phyloP scores from a whole-genome alignment of 345 rosid species.

The Aurinia saxatilis region DNA sequence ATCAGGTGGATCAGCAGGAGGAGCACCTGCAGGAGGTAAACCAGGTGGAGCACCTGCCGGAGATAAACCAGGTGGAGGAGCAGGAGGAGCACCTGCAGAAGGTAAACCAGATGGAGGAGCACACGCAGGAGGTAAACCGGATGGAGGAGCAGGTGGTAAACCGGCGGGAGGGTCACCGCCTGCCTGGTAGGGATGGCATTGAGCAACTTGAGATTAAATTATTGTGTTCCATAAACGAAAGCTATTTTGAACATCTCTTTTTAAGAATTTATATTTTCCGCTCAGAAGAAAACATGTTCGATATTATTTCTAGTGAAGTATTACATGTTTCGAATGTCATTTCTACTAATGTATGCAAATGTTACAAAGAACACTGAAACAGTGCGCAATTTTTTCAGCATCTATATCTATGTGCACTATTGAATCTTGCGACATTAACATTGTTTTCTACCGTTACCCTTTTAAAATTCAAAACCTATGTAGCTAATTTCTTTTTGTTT shows the following conservation, averaged over 20 bases:
- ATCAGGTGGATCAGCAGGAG: neutral
- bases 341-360: neutral
- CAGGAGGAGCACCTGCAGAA: neutral
- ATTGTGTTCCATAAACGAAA: neutral
- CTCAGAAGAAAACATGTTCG: neutral
- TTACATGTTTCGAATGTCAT: neutral
- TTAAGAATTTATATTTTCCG: neutral
- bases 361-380: neutral
- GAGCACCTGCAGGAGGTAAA: neutral
- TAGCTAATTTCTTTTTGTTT: too few species aligned
- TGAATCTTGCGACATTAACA: neutral
- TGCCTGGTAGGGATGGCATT: neutral
- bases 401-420: neutral
- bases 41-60: neutral
- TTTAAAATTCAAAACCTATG: neutral
- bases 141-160: neutral
- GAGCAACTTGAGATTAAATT: neutral
- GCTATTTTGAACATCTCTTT: neutral
- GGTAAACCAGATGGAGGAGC: neutral
- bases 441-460: neutral
- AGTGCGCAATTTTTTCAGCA: neutral
- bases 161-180: rapidly evolving
- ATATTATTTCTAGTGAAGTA: neutral
- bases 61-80: too few species aligned
- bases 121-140: neutral